Evolutionary conservation across 768 basidiomycete genomes (phyloP), one percentile per base, ranked within the genome.

Genomic region (Lepiota subincarnata): DNA sequence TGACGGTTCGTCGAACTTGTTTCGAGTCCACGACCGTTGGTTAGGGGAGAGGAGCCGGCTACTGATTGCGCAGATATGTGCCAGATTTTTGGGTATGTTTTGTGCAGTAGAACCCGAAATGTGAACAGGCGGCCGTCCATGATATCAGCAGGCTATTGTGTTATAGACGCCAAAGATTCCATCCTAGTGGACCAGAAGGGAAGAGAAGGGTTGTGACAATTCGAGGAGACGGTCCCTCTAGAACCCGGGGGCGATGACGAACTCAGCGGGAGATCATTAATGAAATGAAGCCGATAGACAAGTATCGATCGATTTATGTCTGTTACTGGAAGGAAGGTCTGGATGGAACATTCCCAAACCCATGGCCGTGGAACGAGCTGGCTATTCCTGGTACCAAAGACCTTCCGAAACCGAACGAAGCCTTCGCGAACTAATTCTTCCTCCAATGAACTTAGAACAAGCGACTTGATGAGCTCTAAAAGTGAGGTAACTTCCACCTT

Each of bases 311-410:
- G 28, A 41, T n/a, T 18, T 18, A 16, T 35, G 14, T 35, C 50
- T 42, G 40, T 52, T 44, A 28, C 43, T 52, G 42, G 22, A 36
- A 22, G 50, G 43, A 52, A 44, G 40, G 40, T 52, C 28, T 43
- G 36, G 20, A 43, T 14, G 44, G 50, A 52, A 44, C n/a, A 37
- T 26, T 52, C 43, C 50, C 50, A 45, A 22, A 44, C 31, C 50
- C 50, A 37, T 38, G 50, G 50, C 34, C 41, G 37, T 24, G 50
- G 50, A 44, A 26, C 50, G 6, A 37, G 35, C 37, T 52, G 50
- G 42, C 50, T 52, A 52, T 45, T 36, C 36, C 42, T 52, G 50
- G 28, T n/a, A 26, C 14, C 11, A 52, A 52, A 35, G 31, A 52
- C n/a, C 14, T 37, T 16, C 35, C 42, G 50, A 52, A 52, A 35